phyloP scores from a whole-genome alignment of 2,329 filamentous ascomycete species.

The Penicillium italicum region DNA sequence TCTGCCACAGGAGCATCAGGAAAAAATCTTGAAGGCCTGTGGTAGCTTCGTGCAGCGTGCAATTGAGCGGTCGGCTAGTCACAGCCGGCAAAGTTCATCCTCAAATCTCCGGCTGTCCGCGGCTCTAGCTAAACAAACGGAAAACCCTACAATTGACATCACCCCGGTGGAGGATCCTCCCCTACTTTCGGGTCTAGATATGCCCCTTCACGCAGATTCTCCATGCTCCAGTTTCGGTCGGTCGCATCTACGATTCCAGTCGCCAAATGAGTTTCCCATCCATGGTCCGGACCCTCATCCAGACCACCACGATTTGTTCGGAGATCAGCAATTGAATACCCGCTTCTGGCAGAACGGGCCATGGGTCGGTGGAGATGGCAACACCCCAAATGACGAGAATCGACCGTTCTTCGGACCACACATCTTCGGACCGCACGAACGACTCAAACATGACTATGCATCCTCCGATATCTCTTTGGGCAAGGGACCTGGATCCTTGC shows the following conservation, averaged over 20 bases:
- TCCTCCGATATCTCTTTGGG: slow-evolving; percentile 44
- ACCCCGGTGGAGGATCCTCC: slow-evolving; percentile 40
- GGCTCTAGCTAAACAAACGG: slow-evolving; percentile 39
- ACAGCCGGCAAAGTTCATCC: slow-evolving; percentile 37
- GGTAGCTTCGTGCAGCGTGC: slow-evolving; percentile 41
- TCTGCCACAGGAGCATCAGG: slow-evolving; percentile 39
- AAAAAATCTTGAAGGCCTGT: slow-evolving; percentile 44
- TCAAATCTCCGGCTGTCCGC: slow-evolving; percentile 39
- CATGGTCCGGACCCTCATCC: slow-evolving; percentile 36
- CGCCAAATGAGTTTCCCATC: slow-evolving; percentile 40
- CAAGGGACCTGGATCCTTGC: slow-evolving; percentile 42
- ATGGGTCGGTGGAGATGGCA: slow-evolving; percentile 42
- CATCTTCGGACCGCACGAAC: slow-evolving; percentile 37
- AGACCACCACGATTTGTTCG: slow-evolving; percentile 45
- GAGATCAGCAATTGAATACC: slow-evolving; percentile 44
- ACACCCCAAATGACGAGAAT: slow-evolving; percentile 42
- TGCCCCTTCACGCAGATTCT: slow-evolving; percentile 42
- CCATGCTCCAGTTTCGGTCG: slow-evolving; percentile 44
- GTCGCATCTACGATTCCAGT: slow-evolving; percentile 42
- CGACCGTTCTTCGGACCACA: slow-evolving; percentile 45
- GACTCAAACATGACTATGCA: slow-evolving; percentile 44
- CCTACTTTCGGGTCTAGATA: slow-evolving; percentile 33
- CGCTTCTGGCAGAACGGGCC: slow-evolving; percentile 45
- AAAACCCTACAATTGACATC: slow-evolving; percentile 43
- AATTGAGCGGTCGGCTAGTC: slow-evolving; percentile 35